Conservation (phyloP, 768 basidiomycete genomes). For the Cyclocybe cylindracea region DNA sequence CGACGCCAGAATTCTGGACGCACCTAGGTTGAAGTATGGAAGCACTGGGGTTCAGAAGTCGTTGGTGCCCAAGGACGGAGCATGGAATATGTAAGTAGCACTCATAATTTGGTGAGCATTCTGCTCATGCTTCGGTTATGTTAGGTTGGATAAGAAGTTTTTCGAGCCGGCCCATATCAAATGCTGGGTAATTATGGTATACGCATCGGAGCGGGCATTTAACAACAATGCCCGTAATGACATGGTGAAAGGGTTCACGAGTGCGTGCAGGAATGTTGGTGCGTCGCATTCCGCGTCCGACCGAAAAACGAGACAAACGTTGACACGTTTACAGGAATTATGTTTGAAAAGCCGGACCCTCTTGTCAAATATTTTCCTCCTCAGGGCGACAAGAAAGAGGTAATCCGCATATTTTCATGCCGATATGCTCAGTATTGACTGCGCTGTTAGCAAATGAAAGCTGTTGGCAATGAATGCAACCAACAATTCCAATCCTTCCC, state of each 20-base stretch:
- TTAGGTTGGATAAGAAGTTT: slow-evolving; percentile 72
- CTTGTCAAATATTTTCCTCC: slow-evolving; percentile 56
- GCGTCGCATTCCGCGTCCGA: slow-evolving; percentile 22
- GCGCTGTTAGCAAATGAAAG: slow-evolving; percentile 31
- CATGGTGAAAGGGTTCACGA: slow-evolving; percentile 53
- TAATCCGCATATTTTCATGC: not conserved
- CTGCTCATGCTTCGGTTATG: slow-evolving; percentile 43
- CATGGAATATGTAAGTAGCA: slow-evolving; percentile 74
- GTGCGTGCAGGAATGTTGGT: slow-evolving; percentile 59
- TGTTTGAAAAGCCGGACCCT: slow-evolving; percentile 43
- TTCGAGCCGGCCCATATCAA: slow-evolving; percentile 51
- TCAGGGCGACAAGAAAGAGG: slow-evolving; percentile 47
- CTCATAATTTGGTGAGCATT: slow-evolving; percentile 6
- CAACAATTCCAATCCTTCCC: slow-evolving; percentile 43
- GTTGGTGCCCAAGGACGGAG: slow-evolving; percentile 66
- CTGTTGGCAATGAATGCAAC: slow-evolving; percentile 47
- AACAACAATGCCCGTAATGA: slow-evolving; percentile 37
- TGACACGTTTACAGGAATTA: slow-evolving; percentile 51
- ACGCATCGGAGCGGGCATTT: slow-evolving; percentile 59
- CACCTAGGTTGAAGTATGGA: slow-evolving; percentile 71
- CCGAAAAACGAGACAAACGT: slow-evolving; percentile 38
- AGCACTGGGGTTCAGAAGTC: slow-evolving; percentile 47
- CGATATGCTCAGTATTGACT: not conserved
- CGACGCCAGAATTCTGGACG: slow-evolving; percentile 54
- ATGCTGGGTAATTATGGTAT: slow-evolving; percentile 66